Base-by-base conservation (phyloP, 2,329 filamentous ascomycete species). In the Claviceps quebecensis region DNA sequence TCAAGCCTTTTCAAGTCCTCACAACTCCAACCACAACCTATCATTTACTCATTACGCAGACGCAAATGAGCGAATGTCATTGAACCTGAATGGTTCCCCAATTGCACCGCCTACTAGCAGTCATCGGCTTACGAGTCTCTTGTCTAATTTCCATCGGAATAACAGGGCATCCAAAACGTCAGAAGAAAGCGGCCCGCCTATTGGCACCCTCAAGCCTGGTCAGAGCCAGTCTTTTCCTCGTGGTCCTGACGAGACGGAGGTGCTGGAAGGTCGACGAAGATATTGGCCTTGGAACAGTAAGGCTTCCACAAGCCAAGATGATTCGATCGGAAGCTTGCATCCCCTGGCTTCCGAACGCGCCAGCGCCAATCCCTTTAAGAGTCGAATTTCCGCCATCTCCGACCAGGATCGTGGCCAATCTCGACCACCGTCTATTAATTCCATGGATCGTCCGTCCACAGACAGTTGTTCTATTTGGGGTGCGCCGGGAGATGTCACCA, bases 171-270 rank as follows among this genome's bases (percentile, higher is more conserved):
- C 53, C 9, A 88, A 87, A 65, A 73, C 74, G 0, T 61, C 74
- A 13, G 64, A 66, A 40, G 63, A 65, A 1, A 60, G 59, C 6
- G 81, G 83, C 0, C 83, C 82, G 5, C 72, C 77, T 1, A 66
- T 89, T 7, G 87, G 87, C 1, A 81, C 77, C 19, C 69, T 90
- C 14, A 87, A 86, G 60, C 68, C 78, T 34, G 76, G 78, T 0
- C 85, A 91, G 62, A 89, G 85, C 59, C 85, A 87, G 61, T 91
- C 87, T 0, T 80, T 93, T 57, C 87, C 87, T 5, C 72, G 77
- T 17, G 74, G 76, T 54, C 68, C 68, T 54, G 85, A 77, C 22
- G 80, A 81, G 13, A 65, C 64, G 58, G 84, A 75, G 60, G 69
- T 61, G 55, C 67, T 67, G 63, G 72, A 60, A 55, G 78, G 63